Conservation (phyloP, 2,329 filamentous ascomycete genomes). For the Coleophoma cylindrospora region DNA sequence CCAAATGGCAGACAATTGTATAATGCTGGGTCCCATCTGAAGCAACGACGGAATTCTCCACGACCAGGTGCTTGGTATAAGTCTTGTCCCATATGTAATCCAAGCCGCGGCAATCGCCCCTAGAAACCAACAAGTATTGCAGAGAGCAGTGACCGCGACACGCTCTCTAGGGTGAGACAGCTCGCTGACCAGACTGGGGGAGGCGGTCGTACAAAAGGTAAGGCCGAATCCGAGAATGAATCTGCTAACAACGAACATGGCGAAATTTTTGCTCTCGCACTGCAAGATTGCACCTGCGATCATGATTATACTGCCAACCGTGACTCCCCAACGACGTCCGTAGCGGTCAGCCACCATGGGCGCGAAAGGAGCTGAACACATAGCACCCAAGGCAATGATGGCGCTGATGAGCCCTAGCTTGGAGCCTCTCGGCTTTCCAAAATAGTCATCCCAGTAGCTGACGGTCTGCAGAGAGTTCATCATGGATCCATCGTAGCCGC, state of each 20-base stretch:
- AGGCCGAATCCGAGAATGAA: slow-evolving; percentile 50
- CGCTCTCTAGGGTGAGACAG: slow-evolving; percentile 49
- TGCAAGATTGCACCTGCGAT: slow-evolving; percentile 28
- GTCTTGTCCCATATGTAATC: slow-evolving; percentile 31
- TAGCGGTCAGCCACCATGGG: slow-evolving; percentile 26
- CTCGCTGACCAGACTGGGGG: slow-evolving; percentile 45
- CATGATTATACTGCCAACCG: slow-evolving; percentile 26
- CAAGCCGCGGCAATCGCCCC: slow-evolving; percentile 36
- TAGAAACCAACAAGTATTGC: slow-evolving; percentile 46
- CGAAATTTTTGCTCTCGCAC: slow-evolving; percentile 26
- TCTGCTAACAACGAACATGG: slow-evolving; percentile 49
- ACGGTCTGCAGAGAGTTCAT: slow-evolving; percentile 42
- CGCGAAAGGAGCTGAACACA: slow-evolving; percentile 29
- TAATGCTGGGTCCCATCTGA: slow-evolving; percentile 40
- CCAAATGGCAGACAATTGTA: slow-evolving; percentile 46
- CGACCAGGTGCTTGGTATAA: slow-evolving; percentile 6
- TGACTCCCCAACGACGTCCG: slow-evolving; percentile 27
- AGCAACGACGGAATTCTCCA: slow-evolving; percentile 10
- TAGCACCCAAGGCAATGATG: slow-evolving; percentile 42
- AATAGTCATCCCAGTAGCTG: slow-evolving; percentile 33
- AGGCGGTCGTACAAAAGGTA: slow-evolving; percentile 44
- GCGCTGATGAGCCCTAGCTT: slow-evolving; percentile 29
- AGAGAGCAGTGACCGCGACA: slow-evolving; percentile 45
- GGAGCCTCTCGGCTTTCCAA: slow-evolving; percentile 26
- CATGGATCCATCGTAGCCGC: slow-evolving; percentile 44